Conservation (phyloP, 345 rosid genomes). For the Heritiera littoralis region DNA sequence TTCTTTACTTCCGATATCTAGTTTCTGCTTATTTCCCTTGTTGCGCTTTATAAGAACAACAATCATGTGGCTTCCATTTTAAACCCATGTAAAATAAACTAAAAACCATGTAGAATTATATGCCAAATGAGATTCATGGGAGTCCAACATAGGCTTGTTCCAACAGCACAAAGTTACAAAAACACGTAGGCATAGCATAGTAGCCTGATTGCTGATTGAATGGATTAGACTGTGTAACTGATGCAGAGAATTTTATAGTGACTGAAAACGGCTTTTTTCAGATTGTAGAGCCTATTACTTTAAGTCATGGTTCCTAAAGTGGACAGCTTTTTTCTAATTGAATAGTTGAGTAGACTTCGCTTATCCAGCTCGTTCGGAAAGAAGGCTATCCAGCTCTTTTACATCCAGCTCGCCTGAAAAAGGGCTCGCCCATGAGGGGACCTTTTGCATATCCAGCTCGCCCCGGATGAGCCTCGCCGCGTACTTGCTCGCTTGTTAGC, state of each 20-base stretch:
- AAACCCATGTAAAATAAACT: not conserved
- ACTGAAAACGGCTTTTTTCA: not conserved
- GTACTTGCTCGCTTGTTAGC: too few species aligned
- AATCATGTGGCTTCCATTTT: not conserved
- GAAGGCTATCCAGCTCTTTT: too few species aligned
- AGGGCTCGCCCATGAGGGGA: too few species aligned
- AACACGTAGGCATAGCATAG: not conserved
- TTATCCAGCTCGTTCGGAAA: too few species aligned
- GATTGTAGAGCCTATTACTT: not conserved
- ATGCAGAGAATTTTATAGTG: not conserved
- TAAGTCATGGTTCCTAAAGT: not conserved
- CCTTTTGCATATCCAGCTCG: too few species aligned
- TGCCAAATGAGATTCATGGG: not conserved
- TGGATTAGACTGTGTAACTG: not conserved
- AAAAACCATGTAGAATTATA: not conserved
- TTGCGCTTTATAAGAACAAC: not conserved
- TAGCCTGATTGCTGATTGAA: slow-evolving; percentile 4
- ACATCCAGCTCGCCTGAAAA: too few species aligned
- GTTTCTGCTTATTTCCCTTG: not conserved
- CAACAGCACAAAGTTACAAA: not conserved
- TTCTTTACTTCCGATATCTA: not conserved
- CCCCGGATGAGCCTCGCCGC: too few species aligned
- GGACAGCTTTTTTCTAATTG: not conserved
- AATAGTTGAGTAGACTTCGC: not conserved
- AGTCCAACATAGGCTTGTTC: not conserved